Evolutionary conservation across 1,284 basidiomycete species (phyloP).

Genomic region (Sporisorium reilianum): DNA sequence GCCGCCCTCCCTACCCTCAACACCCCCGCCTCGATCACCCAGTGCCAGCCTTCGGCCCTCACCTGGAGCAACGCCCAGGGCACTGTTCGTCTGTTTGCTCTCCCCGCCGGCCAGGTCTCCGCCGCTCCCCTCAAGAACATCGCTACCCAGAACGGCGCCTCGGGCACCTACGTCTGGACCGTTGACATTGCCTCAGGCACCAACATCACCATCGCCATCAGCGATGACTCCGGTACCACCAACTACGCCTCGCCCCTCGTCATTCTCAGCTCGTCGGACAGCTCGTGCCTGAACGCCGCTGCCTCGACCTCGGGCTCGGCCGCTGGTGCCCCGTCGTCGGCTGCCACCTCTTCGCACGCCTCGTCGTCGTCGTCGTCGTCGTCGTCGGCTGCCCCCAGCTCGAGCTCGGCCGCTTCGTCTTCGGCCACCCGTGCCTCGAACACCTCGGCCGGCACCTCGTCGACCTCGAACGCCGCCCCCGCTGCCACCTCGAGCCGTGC

Average conservation of each 20-base stretch:
- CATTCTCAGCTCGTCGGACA: constrained; percentile 37
- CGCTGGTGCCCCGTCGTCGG: constrained; percentile 13
- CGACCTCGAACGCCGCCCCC: constrained; percentile 5
- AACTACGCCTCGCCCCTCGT: constrained; percentile 49
- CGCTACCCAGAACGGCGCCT: constrained; percentile 51
- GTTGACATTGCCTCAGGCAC: constrained; percentile 66
- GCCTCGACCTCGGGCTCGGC: constrained; percentile 19
- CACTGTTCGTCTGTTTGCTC: constrained; percentile 38
- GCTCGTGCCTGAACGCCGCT: constrained; percentile 40
- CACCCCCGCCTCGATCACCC: constrained; percentile 45
- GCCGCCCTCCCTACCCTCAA: constrained; percentile 40
- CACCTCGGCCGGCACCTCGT: constrained; percentile 1
- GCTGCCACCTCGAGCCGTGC: constrained; percentile 15
- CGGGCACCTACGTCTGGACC: constrained; percentile 61
- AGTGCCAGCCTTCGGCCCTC: constrained; percentile 45
- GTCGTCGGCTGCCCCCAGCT: constrained; percentile 4
- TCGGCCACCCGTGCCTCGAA: constrained; percentile 20
- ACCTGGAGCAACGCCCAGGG: constrained; percentile 41
- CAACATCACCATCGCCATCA: constrained; percentile 63
- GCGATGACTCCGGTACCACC: constrained; percentile 58
- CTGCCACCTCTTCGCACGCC: constrained; percentile 21
- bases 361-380: constrained; percentile 4
- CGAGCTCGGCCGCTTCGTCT: constrained; percentile 9
- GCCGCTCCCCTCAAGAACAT: constrained; percentile 54
- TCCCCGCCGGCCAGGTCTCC: constrained; percentile 47